Evolutionary conservation across 257 asterid species (phyloP).

Genomic region (Solanum clarkiae): DNA sequence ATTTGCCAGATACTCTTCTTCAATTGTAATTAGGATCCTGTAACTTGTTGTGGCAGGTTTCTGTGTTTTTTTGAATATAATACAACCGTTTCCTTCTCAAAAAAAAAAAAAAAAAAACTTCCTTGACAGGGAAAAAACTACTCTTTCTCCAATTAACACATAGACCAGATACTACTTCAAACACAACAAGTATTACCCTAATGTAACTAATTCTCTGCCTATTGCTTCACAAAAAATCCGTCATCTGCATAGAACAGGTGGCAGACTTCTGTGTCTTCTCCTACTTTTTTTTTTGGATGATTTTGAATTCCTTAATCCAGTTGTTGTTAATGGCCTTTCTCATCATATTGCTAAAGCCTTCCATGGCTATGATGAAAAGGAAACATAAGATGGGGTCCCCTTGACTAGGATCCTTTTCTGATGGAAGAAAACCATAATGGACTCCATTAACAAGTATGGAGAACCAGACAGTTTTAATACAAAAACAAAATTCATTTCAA

Average conservation of each 20-base stretch:
- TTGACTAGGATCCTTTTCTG: not conserved
- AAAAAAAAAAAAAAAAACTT: not conserved
- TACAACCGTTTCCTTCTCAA: too few species aligned
- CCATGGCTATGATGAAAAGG: not conserved
- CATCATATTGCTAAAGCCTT: not conserved
- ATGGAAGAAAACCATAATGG: not conserved
- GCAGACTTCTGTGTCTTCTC: not conserved
- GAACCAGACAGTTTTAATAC: not conserved
- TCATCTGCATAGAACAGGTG: not conserved
- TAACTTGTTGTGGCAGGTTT: too few species aligned
- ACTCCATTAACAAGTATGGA: not conserved
- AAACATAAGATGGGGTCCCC: not conserved
- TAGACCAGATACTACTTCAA: too few species aligned
- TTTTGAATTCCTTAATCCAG: too few species aligned
- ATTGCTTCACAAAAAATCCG: not conserved
- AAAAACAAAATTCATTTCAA: not conserved
- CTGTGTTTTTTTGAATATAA: too few species aligned
- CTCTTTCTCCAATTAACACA: not conserved
- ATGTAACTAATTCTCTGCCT: not conserved
- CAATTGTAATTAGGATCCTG: too few species aligned
- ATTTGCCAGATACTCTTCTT: too few species aligned
- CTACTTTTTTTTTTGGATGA: not conserved
- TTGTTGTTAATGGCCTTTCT: not conserved
- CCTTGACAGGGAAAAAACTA: not conserved
- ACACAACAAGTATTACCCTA: too few species aligned